These are phyloP conservation scores for Melaleuca alternifolia DNA, from an alignment of 345 rosid species.

Conservation along the genomic window DNA sequence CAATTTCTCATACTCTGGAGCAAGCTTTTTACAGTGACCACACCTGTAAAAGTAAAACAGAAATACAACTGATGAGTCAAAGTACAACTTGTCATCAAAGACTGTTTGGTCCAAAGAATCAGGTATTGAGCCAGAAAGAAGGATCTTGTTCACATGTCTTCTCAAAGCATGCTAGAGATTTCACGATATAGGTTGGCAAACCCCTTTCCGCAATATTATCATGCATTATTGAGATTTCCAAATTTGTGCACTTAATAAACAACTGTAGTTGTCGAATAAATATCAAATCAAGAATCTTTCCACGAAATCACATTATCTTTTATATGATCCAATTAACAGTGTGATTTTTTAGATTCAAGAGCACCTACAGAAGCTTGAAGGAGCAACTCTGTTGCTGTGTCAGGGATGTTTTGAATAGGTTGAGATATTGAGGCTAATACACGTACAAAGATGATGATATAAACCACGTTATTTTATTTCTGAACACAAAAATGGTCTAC, in stretches of 20 bases:
- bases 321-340: background rate
- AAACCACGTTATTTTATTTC: background rate
- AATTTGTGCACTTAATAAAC: background rate
- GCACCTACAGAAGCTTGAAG: background rate
- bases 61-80: background rate
- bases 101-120: background rate
- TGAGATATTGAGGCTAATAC: background rate
- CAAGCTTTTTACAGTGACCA: slow-evolving; percentile 99
- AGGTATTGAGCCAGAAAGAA: background rate
- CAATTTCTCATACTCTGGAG: slow-evolving; percentile 93
- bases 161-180: background rate
- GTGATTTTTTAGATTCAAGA: background rate
- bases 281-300: background rate
- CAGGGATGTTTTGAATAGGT: background rate
- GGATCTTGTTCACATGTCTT: background rate
- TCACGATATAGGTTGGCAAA: background rate
- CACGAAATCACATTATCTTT: background rate
- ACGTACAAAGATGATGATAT: background rate
- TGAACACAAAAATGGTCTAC: background rate
- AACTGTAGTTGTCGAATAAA: background rate
- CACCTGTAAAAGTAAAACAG: slow-evolving; percentile 41
- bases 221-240: background rate
- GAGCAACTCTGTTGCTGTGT: background rate
- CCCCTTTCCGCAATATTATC: background rate
- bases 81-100: background rate